A percentile compares a stretch with the other conserved stretches of the same genome.
Evolutionary conservation across 1,284 basidiomycete genomes (phyloP).

Genomic region (Naganishia sp.): DNA sequence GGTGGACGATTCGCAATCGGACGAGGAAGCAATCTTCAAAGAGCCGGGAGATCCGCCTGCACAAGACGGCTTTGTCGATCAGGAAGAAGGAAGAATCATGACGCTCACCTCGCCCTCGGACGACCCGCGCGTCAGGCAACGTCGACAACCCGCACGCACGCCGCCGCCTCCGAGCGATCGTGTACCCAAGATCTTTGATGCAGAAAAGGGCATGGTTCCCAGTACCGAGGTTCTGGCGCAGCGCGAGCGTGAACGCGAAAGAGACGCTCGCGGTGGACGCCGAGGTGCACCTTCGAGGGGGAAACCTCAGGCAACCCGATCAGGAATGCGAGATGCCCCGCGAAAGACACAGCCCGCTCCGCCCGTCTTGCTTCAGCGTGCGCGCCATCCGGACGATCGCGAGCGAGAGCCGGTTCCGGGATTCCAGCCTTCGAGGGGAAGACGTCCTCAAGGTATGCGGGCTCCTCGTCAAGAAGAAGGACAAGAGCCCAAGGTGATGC

Average conservation of each 20-base stretch:
- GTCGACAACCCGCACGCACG: neutral
- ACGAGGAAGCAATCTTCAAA: slow-evolving; percentile 1
- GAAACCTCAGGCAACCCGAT: neutral
- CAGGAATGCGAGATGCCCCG: neutral
- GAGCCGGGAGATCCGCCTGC: neutral
- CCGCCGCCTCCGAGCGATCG: slow-evolving; percentile 1
- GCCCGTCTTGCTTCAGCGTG: no score
- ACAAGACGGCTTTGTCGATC: neutral
- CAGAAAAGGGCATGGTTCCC: slow-evolving; percentile 17
- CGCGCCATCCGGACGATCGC: no score
- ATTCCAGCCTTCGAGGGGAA: neutral
- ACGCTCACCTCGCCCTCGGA: neutral
- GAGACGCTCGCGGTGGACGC: neutral
- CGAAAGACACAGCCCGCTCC: no score
- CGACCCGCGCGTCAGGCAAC: neutral
- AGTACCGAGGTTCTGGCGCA: slow-evolving; percentile 19
- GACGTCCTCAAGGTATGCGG: neutral
- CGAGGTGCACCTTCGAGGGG: neutral
- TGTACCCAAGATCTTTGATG: slow-evolving; percentile 17
- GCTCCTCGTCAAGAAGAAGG: neutral
- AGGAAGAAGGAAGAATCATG: slow-evolving; percentile 5
- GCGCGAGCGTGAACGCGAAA: slow-evolving; percentile 14
- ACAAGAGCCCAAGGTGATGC: slow-evolving; percentile 10
- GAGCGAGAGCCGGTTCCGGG: no score
- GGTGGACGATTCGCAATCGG: neutral